Evolutionary conservation across 441 rosid genomes (phyloP).

Genomic region (Hura crepitans): DNA sequence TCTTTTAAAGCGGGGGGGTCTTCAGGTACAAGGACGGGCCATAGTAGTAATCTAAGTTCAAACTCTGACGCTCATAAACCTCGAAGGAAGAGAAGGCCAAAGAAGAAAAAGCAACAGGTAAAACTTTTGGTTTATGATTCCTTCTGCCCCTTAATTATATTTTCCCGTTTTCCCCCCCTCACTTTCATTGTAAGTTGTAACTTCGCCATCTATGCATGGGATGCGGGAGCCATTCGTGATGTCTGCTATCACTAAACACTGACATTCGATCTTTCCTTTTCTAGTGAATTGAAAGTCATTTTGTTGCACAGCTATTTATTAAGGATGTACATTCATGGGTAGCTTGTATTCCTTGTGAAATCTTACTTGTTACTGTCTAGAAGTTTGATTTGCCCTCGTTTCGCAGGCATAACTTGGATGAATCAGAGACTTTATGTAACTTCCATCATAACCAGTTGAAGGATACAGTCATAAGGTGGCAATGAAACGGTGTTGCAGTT

Average conservation of each 20-base stretch:
- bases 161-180: neutral
- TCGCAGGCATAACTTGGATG: conserved; percentile 35
- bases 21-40: conserved; percentile 61
- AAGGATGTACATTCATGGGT: neutral
- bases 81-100: conserved; percentile 87
- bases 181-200: too few species aligned
- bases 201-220: conserved; percentile 1
- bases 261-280: neutral
- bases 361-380: neutral
- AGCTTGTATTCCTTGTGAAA: neutral
- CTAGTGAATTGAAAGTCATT: neutral
- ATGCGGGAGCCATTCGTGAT: neutral
- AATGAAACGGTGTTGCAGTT: neutral
- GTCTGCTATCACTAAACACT: neutral
- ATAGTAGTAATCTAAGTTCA: conserved; percentile 87
- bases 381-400: neutral
- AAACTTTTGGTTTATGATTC: conserved; percentile 5
- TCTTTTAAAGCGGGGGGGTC: conserved; percentile 47
- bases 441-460: conserved; percentile 3
- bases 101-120: conserved; percentile 84
- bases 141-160: neutral
- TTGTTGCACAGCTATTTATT: neutral
- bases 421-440: conserved; percentile 9
- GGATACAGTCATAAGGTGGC: neutral
- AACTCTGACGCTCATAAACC: conserved; percentile 95